phyloP scores from a whole-genome alignment of 176 grass and related monocot species.

The Cocos nucifera region DNA sequence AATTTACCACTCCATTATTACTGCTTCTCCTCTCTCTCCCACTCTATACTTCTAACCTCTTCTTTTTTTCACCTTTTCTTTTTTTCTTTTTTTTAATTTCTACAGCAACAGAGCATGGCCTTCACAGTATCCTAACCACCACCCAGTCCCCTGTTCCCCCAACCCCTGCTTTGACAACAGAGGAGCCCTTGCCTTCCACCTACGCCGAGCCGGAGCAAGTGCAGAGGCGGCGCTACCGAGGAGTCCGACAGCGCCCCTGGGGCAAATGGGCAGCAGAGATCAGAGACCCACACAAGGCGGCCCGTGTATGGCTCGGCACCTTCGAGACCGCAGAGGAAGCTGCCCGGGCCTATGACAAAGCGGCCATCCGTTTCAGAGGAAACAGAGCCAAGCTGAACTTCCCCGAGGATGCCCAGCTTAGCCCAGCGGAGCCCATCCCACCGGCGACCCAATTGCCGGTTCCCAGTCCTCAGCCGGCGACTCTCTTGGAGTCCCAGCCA shows the following conservation, averaged over 20 bases:
- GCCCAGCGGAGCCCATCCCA: neutral
- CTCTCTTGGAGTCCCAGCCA: constrained; percentile 18
- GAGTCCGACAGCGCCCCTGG: constrained; percentile 67
- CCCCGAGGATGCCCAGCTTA: constrained; percentile 35
- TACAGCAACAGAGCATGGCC: too few relatives aligned
- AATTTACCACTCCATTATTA: too few relatives aligned
- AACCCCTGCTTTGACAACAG: neutral
- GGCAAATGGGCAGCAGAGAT: constrained; percentile 95
- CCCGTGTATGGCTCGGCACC: constrained; percentile 88
- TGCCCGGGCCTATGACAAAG: constrained; percentile 69
- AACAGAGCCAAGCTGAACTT: constrained; percentile 76
- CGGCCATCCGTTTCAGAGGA: constrained; percentile 58
- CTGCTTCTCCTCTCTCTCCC: too few relatives aligned
- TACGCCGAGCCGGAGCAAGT: constrained; percentile 11
- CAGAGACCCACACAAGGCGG: constrained; percentile 63
- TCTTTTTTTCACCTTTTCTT: too few relatives aligned
- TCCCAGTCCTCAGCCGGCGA: neutral
- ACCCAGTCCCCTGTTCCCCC: neutral
- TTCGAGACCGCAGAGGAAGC: constrained; percentile 75
- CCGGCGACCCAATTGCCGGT: neutral
- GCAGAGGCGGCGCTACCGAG: constrained; percentile 40
- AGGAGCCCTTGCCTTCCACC: constrained; percentile 8
- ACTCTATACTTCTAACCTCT: too few relatives aligned
- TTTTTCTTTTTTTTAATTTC: too few relatives aligned
- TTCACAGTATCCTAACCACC: neutral